These are phyloP conservation scores for Erucastrum elatum DNA, from an alignment of 345 rosid genomes.

Conservation along the genomic window DNA sequence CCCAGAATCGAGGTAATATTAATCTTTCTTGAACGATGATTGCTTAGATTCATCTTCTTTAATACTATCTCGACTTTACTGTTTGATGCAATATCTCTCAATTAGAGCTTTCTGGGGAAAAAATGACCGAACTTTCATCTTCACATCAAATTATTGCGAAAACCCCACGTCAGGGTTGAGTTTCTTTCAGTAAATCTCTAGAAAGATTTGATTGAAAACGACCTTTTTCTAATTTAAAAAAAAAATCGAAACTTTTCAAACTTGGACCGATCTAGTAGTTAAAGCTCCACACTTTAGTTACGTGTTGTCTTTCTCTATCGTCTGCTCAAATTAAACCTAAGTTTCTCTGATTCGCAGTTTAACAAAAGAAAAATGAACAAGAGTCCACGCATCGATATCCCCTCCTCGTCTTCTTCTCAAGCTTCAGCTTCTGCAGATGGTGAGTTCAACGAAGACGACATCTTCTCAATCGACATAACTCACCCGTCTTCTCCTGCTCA, in stretches of 20 bases:
- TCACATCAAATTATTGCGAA: neutral
- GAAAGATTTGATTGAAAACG: conserved; percentile 29
- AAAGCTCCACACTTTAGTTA: neutral
- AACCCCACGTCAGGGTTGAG: conserved; percentile 5
- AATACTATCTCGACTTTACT: neutral
- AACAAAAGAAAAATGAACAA: conserved; percentile 25
- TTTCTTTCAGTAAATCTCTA: conserved; percentile 1
- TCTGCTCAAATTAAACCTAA: neutral
- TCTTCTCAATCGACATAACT: conserved; percentile 58
- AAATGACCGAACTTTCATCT: neutral
- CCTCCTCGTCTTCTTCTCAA: conserved; percentile 17
- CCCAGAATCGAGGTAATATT: conserved; percentile 24
- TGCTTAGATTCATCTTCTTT: conserved; percentile 4
- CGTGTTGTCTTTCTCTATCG: neutral
- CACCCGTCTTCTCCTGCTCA: conserved; percentile 28
- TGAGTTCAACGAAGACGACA: conserved; percentile 73
- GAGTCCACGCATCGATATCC: conserved; percentile 18
- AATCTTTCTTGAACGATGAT: neutral
- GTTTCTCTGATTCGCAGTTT: conserved; percentile 17
- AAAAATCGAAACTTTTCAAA: conserved; percentile 1
- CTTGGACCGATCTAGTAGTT: neutral
- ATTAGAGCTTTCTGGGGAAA: conserved; percentile 18
- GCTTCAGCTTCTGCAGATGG: conserved; percentile 42
- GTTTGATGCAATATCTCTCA: neutral
- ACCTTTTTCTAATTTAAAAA: neutral